Evolutionary conservation across 768 basidiomycete species (phyloP).

Genomic region (Mycena chlorophos): DNA sequence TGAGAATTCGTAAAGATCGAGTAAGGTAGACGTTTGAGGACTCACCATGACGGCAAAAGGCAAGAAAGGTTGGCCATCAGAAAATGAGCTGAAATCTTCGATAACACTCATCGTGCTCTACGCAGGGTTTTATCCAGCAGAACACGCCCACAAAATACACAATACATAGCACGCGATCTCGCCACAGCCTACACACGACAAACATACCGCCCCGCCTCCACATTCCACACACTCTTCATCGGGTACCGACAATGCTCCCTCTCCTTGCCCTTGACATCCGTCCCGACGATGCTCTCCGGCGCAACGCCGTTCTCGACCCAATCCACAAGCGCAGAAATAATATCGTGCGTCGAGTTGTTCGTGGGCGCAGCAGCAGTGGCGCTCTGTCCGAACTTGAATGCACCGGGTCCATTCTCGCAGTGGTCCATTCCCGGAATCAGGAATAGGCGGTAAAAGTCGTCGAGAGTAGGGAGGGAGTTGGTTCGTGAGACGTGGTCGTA

Average conservation of each 20-base stretch:
- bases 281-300: slow-evolving; percentile 7
- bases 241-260: slow-evolving; percentile 10
- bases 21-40: no score
- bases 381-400: slow-evolving; percentile 17
- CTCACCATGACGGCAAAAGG: no score
- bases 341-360: slow-evolving; percentile 1
- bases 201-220: not conserved
- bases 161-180: no score
- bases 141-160: no score
- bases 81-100: no score
- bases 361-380: not conserved
- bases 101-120: no score
- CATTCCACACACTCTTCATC: slow-evolving; percentile 3
- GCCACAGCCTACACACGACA: not conserved
- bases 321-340: slow-evolving; percentile 10
- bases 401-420: slow-evolving; percentile 19
- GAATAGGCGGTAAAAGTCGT: slow-evolving; percentile 28
- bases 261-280: not conserved
- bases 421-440: slow-evolving; percentile 28
- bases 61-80: no score
- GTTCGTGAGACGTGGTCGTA: slow-evolving; percentile 23
- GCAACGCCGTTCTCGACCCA: slow-evolving; percentile 10
- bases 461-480: slow-evolving; percentile 9
- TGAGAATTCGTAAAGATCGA: no score
- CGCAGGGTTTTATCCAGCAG: no score